phyloP scores from a whole-genome alignment of 352 stramenopile genomes.

The Nothophytophthora sp. region DNA sequence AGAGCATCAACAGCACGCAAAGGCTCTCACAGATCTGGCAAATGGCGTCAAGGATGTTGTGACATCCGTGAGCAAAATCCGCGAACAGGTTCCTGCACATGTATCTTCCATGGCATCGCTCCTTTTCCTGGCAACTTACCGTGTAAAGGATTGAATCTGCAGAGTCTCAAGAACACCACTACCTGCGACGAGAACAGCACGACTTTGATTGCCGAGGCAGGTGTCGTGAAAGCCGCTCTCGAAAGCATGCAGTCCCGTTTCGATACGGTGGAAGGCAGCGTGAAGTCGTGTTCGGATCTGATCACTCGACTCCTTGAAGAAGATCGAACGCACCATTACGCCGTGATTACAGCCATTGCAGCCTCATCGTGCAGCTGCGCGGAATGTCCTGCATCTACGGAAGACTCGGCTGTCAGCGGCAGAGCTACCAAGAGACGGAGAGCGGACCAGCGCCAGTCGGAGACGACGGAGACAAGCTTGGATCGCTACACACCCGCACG shows the following conservation, averaged over 20 bases:
- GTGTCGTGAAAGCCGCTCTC: conserved; percentile 19
- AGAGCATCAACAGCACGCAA: conserved; percentile 10
- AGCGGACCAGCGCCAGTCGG: background rate
- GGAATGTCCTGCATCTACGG: background rate
- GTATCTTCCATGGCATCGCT: background rate
- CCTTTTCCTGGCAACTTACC: conserved; percentile 11
- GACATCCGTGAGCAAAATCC: conserved; percentile 22
- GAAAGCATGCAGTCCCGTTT: conserved; percentile 18
- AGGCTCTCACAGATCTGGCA: conserved; percentile 8
- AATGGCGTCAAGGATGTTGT: conserved; percentile 16
- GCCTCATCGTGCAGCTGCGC: conserved; percentile 22
- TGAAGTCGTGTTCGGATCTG: conserved; percentile 22
- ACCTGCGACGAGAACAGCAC: conserved; percentile 12
- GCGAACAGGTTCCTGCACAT: conserved; percentile 27
- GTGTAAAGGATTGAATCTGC: background rate
- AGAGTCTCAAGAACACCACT: conserved; percentile 19
- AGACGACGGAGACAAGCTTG: conserved; percentile 1
- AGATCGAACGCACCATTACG: conserved; percentile 15
- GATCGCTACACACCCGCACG: background rate
- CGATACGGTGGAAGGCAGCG: conserved; percentile 17
- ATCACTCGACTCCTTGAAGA: conserved; percentile 10
- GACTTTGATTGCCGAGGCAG: conserved; percentile 9
- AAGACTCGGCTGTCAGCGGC: background rate
- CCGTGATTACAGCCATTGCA: conserved; percentile 18
- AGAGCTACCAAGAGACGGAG: conserved; percentile 14